Evolutionary conservation across 306 rosid species (phyloP), one percentile per base, ranked within the genome.

Genomic region (Aeschynomene evenia): DNA sequence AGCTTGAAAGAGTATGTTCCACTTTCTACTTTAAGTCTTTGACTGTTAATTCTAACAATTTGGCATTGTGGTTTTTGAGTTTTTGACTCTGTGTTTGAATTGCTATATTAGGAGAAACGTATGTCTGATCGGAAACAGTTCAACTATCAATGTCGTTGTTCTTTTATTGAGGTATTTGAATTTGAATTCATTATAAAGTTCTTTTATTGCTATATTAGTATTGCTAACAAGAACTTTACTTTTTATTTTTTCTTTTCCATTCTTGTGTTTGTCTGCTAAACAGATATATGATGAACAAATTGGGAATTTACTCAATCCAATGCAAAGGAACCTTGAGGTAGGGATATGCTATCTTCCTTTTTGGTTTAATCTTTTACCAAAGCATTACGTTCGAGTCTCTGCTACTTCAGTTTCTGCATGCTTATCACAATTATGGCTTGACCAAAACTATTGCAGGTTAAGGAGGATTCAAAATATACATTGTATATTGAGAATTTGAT

Each of bases 101-200:
- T 69, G 14, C 77, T 40, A 31, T 66, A 50, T 63, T 21, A 94
- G 99, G 91, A 91, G 85, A 86, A 85, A 72, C 80, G 79, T 15
- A 68, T 73, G 24, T 82, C 89, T 26, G 92, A 84, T 55, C 81
- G 83, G 75, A 87, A 84, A 61, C 96, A 82, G 74, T 83, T 84
- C 39, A 88, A 85, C 63, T 91, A 85, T 83, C 97, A 91, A 78
- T 91, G 91, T 45, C 97, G 95, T 15, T 94, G 96, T 70, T 94
- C 97, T 63, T 94, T 94, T 68, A 71, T 89, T 24, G 97, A 94
- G 99, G 99, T 89, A 80, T 33, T 42, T 68, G 31, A 19, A 28
- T 43, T 60, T 71, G 18, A 23, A 7, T 67, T 58, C 53, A 11
- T 61, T 28, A 33, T n/a, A 36, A 53, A 66, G 59, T 37, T 42